Conservation (phyloP, 2,329 filamentous ascomycete species). For the Xenoacremonium recifei region DNA sequence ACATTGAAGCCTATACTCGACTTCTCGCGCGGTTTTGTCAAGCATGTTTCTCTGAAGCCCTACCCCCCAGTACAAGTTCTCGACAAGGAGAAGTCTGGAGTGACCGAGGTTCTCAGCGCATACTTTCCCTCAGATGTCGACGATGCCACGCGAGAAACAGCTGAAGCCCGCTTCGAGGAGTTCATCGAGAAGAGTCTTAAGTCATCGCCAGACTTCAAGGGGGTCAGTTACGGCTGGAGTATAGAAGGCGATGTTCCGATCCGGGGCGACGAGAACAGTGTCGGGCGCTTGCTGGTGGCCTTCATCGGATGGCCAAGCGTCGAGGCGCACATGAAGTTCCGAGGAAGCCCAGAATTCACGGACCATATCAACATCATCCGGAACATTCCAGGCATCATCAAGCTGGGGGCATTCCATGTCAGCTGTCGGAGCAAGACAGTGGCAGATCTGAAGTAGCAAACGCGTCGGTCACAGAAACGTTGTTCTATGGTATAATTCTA, state of each 20-base stretch:
- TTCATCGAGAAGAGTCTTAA: conserved; percentile 12
- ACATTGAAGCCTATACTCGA: background rate
- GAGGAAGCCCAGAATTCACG: conserved; percentile 34
- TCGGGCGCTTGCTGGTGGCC: conserved; percentile 20
- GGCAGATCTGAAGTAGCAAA: background rate
- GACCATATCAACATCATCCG: conserved; percentile 27
- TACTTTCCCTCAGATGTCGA: conserved; percentile 12
- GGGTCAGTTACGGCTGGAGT: conserved; percentile 25
- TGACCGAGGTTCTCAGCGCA: conserved; percentile 10
- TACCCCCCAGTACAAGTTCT: conserved; percentile 1
- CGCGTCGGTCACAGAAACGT: no score
- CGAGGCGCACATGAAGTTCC: conserved; percentile 35
- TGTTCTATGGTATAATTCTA: no score
- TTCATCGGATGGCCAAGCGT: conserved; percentile 39
- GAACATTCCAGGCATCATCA: conserved; percentile 19
- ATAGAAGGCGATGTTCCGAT: conserved; percentile 31
- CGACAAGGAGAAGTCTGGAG: conserved; percentile 4
- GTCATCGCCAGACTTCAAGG: conserved; percentile 2
- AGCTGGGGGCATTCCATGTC: conserved; percentile 16
- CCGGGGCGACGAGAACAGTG: conserved; percentile 24
- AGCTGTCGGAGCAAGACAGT: conserved; percentile 11
- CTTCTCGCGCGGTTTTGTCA: background rate
- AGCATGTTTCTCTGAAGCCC: background rate
- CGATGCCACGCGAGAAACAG: background rate
- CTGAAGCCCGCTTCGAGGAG: conserved; percentile 1